Evolutionary conservation across 192 early-diverging fungal genomes (phyloP).

Genomic region (Coemansia sp.): DNA sequence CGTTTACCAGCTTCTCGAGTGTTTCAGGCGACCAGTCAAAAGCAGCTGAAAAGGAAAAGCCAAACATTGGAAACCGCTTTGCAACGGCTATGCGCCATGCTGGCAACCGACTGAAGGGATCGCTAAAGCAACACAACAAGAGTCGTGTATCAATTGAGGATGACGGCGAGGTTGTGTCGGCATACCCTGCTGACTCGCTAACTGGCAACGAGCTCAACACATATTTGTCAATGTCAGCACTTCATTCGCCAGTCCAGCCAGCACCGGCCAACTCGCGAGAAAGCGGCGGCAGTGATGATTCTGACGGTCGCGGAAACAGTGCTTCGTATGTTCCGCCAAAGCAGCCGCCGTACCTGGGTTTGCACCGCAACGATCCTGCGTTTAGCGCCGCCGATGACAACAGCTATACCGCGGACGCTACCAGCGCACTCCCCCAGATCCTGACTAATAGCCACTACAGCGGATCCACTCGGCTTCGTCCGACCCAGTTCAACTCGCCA

Average conservation of each 20-base stretch:
- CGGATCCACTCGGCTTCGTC: constrained; percentile 21
- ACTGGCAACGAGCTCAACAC: constrained; percentile 27
- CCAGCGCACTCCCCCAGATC: not conserved
- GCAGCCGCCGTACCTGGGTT: constrained; percentile 36
- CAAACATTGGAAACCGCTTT: constrained; percentile 26
- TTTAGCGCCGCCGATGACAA: constrained; percentile 4
- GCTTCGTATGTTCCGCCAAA: constrained; percentile 10
- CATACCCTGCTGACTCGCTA: constrained; percentile 43
- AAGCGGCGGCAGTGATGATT: constrained; percentile 9
- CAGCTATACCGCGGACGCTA: not conserved
- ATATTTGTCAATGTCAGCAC: constrained; percentile 41
- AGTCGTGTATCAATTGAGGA: not conserved
- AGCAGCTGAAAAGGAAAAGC: constrained; percentile 3
- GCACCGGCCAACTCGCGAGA: constrained; percentile 9
- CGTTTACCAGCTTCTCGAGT: constrained; percentile 8
- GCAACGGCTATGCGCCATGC: constrained; percentile 35
- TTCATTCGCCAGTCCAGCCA: constrained; percentile 29
- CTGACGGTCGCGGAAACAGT: not conserved
- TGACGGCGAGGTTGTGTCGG: constrained; percentile 33
- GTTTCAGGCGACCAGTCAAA: not conserved
- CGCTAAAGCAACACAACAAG: constrained; percentile 5
- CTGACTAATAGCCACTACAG: not conserved
- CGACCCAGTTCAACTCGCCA: constrained; percentile 47
- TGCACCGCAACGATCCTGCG: constrained; percentile 26
- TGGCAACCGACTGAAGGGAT: constrained; percentile 16